Percentiles rank a stretch among this genome's conserved stretches.
These are phyloP conservation scores for Cocos nucifera DNA, from an alignment of 176 grass and related monocot genomes.

Conservation along the genomic window DNA sequence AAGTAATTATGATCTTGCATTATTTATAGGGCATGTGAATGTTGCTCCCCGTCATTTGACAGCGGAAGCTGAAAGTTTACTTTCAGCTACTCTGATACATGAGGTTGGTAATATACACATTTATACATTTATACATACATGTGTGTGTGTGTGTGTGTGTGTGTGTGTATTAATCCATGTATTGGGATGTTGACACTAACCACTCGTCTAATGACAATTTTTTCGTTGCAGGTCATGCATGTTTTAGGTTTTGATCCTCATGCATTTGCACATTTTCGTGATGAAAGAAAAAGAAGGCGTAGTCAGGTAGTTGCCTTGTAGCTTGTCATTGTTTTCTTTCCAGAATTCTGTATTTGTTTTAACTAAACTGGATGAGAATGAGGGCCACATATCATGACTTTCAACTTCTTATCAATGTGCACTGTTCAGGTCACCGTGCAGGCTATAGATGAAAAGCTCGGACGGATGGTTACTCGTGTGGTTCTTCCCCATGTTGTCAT, in stretches of 20 bases:
- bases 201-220: neutral
- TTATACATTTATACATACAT: too few species aligned
- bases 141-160: too few species aligned
- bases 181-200: too few species aligned
- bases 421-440: constrained; percentile 71
- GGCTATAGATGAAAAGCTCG: constrained; percentile 86
- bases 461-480: constrained; percentile 79
- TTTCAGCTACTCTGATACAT: constrained; percentile 91
- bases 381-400: too few species aligned
- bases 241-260: constrained; percentile 99
- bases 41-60: constrained; percentile 98
- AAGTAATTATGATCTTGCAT: constrained; percentile 2
- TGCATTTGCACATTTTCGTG: constrained; percentile 96
- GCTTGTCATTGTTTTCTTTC: neutral
- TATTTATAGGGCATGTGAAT: constrained; percentile 78
- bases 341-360: too few species aligned
- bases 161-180: too few species aligned
- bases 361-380: too few species aligned
- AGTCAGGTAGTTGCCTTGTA: constrained; percentile 36
- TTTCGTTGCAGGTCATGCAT: constrained; percentile 64
- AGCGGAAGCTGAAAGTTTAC: constrained; percentile 91
- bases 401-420: neutral
- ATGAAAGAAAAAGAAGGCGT: constrained; percentile 91
- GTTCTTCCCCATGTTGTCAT: constrained; percentile 93
- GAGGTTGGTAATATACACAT: constrained; percentile 22